Conservation (phyloP, 129 eudicot genomes). For the Tagetes erecta region DNA sequence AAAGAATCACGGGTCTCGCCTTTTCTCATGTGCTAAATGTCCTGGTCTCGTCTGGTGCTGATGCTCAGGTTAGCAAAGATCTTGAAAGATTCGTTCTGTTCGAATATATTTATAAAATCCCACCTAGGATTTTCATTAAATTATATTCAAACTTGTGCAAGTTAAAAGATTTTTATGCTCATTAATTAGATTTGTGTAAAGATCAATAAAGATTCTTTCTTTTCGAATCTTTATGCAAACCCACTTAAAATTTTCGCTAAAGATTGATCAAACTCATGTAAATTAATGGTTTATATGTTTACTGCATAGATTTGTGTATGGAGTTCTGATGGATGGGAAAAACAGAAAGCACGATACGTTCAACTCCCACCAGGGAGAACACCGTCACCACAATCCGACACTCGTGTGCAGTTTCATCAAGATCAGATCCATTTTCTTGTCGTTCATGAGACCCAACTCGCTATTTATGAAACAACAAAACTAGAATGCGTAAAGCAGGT, state of each 20-base stretch:
- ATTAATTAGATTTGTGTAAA: slow-evolving; percentile 64
- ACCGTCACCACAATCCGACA: slow-evolving; percentile 60
- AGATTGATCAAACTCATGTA: not conserved
- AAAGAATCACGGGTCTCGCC: slow-evolving; percentile 89
- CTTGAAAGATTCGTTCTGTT: not conserved
- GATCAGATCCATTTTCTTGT: slow-evolving; percentile 83
- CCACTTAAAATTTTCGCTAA: not conserved
- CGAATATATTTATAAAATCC: not conserved
- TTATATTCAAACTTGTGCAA: not conserved
- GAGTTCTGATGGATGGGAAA: slow-evolving; percentile 92
- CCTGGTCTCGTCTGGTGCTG: slow-evolving; percentile 92
- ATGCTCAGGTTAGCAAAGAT: slow-evolving; percentile 73
- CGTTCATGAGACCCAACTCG: slow-evolving; percentile 89
- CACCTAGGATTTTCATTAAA: not conserved
- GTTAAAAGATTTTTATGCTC: not conserved
- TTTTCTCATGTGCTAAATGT: slow-evolving; percentile 76
- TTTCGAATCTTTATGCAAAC: slow-evolving; percentile 9
- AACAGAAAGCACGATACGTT: slow-evolving; percentile 59
- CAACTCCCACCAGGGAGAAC: slow-evolving; percentile 72
- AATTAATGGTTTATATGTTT: slow-evolving; percentile 7
- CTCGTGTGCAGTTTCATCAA: slow-evolving; percentile 91
- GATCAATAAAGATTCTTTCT: slow-evolving; percentile 10
- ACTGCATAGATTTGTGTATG: slow-evolving; percentile 73
- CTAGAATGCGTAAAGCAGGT: slow-evolving; percentile 88
- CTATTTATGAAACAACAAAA: slow-evolving; percentile 77